These are phyloP conservation scores for Gossypioides kirkii DNA, from an alignment of 345 rosid species.

Conservation along the genomic window DNA sequence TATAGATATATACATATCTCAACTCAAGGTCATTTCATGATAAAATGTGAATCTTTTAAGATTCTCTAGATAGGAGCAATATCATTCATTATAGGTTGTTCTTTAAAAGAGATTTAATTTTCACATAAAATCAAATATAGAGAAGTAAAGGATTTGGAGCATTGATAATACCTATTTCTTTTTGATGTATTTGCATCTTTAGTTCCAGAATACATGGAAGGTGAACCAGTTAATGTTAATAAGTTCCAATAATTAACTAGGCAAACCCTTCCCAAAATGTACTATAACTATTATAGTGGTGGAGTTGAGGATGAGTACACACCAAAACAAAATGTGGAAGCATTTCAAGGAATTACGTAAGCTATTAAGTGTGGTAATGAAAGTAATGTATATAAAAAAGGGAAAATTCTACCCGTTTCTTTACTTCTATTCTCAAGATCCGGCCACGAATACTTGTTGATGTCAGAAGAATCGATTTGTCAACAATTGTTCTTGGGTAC, in stretches of 20 bases:
- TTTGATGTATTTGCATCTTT: slow-evolving; percentile 6
- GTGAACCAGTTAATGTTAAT: slow-evolving; percentile 55
- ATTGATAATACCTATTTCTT: background rate
- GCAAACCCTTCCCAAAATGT: slow-evolving; percentile 74
- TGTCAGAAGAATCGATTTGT: slow-evolving; percentile 52
- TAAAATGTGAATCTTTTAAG: too few relatives aligned
- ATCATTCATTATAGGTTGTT: background rate
- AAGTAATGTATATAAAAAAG: background rate
- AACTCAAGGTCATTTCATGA: too few relatives aligned
- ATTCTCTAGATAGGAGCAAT: background rate
- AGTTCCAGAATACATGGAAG: slow-evolving; percentile 38
- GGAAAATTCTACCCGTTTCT: background rate
- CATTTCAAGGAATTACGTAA: slow-evolving; percentile 64
- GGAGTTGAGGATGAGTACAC: slow-evolving; percentile 82
- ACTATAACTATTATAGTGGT: slow-evolving; percentile 59
- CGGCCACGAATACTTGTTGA: slow-evolving; percentile 69
- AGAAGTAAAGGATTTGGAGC: background rate
- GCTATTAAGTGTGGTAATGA: background rate
- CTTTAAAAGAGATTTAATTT: background rate
- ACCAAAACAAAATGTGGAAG: slow-evolving; percentile 55
- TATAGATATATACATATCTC: too few relatives aligned
- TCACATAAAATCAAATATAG: background rate
- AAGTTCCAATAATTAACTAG: slow-evolving; percentile 76
- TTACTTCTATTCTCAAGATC: slow-evolving; percentile 41
- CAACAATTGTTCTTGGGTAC: slow-evolving; percentile 52